Evolutionary conservation across 768 basidiomycete species (phyloP).

Genomic region (Mycena rosella): DNA sequence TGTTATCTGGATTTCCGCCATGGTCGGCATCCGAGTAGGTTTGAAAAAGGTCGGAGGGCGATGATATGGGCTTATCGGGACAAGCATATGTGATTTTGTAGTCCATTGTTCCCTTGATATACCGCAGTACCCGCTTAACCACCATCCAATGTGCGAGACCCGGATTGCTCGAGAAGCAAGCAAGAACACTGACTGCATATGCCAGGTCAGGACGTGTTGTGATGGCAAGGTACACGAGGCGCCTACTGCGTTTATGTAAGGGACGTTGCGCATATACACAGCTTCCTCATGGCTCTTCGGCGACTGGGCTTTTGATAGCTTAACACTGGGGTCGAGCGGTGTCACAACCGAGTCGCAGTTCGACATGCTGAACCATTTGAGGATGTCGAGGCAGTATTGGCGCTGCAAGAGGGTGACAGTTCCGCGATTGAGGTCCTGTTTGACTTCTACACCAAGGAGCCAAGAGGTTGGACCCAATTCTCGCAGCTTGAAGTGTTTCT

Average conservation of each 20-base stretch:
- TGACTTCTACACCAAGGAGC: constrained; percentile 32
- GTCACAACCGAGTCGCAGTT: constrained; percentile 3
- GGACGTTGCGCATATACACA: not conserved
- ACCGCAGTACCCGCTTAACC: not conserved
- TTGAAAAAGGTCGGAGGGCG: constrained; percentile 36
- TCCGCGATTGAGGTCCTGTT: constrained; percentile 40
- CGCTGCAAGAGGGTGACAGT: constrained; percentile 33
- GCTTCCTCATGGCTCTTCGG: not conserved
- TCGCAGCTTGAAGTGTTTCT: constrained; percentile 3
- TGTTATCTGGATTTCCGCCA: not conserved
- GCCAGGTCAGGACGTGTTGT: constrained; percentile 1
- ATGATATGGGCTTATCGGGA: constrained; percentile 24
- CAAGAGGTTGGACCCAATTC: constrained; percentile 2
- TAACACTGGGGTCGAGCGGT: not conserved
- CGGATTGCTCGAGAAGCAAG: not conserved
- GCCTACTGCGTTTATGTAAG: not conserved
- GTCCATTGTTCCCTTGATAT: constrained; percentile 4
- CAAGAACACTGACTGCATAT: not conserved
- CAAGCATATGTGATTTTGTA: no score
- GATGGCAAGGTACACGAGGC: not conserved
- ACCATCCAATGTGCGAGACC: not conserved
- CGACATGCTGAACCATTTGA: constrained; percentile 38
- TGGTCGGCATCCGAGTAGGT: constrained; percentile 33
- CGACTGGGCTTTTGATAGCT: not conserved
- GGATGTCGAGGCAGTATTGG: constrained; percentile 43